phyloP scores from a whole-genome alignment of 148 eudicot genomes.

The Camellia granthamiana region DNA sequence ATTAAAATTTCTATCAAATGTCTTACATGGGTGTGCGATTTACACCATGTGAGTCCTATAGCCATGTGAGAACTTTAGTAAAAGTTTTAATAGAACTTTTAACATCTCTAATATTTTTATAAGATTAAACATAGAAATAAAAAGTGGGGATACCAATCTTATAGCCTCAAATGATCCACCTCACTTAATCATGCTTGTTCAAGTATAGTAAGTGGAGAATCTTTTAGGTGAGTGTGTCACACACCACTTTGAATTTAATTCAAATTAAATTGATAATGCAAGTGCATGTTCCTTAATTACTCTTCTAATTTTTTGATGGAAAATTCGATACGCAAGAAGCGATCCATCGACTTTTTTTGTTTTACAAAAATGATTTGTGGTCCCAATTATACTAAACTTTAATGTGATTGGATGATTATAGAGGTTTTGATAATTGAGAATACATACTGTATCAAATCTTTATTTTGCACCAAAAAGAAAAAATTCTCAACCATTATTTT shows the following conservation, averaged over 20 bases:
- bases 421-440: too few relatives aligned
- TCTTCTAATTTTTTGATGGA: background rate
- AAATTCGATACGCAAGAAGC: background rate
- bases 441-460: too few relatives aligned
- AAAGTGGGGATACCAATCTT: constrained; percentile 2
- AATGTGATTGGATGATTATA: background rate
- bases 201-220: constrained; percentile 12
- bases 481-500: background rate
- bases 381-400: background rate
- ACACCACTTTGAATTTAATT: background rate
- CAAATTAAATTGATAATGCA: background rate
- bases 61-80: too few relatives aligned
- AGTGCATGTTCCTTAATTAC: background rate
- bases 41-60: too few relatives aligned
- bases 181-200: constrained; percentile 17
- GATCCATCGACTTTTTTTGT: background rate
- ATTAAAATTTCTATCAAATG: too few relatives aligned
- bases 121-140: background rate
- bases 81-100: too few relatives aligned
- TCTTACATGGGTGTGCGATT: too few relatives aligned
- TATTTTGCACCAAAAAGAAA: too few relatives aligned
- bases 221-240: constrained; percentile 3
- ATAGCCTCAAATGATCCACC: constrained; percentile 21
- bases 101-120: too few relatives aligned
- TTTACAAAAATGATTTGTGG: background rate